A percentile compares a stretch with the other conserved stretches of the same genome.
Evolutionary conservation across 2,329 filamentous ascomycete genomes (phyloP).

Genomic region (Stagonosporopsis rhizophila): DNA sequence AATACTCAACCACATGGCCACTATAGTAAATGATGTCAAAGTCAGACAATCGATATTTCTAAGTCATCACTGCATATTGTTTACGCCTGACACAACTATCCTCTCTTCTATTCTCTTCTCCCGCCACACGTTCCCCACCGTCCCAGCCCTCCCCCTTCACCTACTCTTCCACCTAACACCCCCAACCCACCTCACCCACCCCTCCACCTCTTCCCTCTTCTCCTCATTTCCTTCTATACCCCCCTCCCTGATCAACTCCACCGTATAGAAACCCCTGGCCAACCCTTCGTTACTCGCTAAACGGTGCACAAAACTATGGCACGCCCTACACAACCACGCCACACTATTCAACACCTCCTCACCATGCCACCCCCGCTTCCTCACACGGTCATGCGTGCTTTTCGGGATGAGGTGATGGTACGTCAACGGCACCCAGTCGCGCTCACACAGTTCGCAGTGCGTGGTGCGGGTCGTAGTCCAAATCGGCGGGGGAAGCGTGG

Average conservation of each 20-base stretch:
- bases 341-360: conserved; percentile 79
- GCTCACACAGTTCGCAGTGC: conserved; percentile 76
- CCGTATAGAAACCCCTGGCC: conserved; percentile 73
- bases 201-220: conserved; percentile 73
- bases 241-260: conserved; percentile 72
- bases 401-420: conserved; percentile 90
- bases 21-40: too few relatives aligned
- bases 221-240: conserved; percentile 71
- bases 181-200: conserved; percentile 76
- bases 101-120: background rate
- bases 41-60: background rate
- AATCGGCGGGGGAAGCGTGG: conserved; percentile 68
- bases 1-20: too few relatives aligned
- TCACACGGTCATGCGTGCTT: conserved; percentile 74
- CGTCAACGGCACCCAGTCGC: conserved; percentile 76
- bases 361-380: conserved; percentile 81
- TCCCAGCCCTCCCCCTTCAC: background rate
- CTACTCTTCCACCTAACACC: conserved; percentile 74
- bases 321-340: conserved; percentile 85
- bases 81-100: background rate
- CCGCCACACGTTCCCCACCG: too few relatives aligned
- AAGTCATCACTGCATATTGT: background rate
- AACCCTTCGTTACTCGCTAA: conserved; percentile 79
- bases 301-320: conserved; percentile 81
- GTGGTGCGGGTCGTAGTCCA: conserved; percentile 64